Evolutionary conservation across 2,329 filamentous ascomycete genomes (phyloP).

Genomic region (Fusarium dimerum): DNA sequence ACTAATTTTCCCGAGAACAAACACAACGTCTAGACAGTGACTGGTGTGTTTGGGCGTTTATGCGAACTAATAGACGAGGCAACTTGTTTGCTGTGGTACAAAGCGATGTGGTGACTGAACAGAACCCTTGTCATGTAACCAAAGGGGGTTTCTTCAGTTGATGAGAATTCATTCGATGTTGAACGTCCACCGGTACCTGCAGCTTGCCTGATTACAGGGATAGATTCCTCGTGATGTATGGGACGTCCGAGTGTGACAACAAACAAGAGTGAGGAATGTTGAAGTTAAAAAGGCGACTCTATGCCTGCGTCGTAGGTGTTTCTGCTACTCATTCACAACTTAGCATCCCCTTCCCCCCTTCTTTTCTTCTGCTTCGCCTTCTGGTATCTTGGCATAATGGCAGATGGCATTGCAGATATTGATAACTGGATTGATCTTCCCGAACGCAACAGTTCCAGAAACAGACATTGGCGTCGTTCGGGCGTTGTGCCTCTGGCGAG

Average conservation of each 20-base stretch:
- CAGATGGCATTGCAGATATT: conserved; percentile 11
- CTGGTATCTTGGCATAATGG: conserved; percentile 6
- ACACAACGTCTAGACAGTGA: too few species aligned
- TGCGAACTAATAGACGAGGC: too few species aligned
- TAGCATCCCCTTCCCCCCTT: background rate
- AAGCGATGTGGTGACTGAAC: background rate
- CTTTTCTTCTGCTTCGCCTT: background rate
- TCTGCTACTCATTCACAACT: too few species aligned
- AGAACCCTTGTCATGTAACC: background rate
- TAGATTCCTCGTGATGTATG: background rate
- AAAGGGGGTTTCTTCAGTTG: background rate
- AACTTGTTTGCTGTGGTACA: too few species aligned
- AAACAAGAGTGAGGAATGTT: conserved; percentile 1
- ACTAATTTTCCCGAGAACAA: background rate
- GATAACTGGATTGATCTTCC: conserved; percentile 4
- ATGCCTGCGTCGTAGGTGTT: too few species aligned
- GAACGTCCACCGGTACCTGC: conserved; percentile 8
- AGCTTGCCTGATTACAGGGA: conserved; percentile 4
- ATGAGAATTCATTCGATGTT: background rate
- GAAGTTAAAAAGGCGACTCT: background rate
- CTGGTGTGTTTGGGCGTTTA: too few species aligned
- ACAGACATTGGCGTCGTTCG: background rate
- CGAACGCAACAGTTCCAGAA: background rate
- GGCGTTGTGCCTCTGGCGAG: background rate
- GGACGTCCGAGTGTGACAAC: conserved; percentile 2